Evolutionary conservation across 164 flowering plant genomes (phyloP).

Genomic region (Pachysandra terminalis): DNA sequence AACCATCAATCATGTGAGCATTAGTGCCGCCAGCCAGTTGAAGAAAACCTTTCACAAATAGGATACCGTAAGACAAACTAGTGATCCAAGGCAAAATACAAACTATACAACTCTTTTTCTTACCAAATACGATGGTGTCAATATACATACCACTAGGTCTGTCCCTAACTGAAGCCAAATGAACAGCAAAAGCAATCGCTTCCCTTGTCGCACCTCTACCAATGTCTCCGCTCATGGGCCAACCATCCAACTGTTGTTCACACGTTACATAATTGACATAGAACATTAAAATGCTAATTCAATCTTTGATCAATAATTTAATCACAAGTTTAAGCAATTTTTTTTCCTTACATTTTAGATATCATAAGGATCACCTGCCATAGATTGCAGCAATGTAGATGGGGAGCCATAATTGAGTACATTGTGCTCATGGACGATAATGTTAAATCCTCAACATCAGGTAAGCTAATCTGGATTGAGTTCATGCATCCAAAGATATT

Average conservation of each 20-base stretch:
- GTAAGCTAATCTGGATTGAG: constrained; percentile 73
- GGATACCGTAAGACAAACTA: not conserved
- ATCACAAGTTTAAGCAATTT: constrained; percentile 3
- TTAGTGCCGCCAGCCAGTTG: constrained; percentile 93
- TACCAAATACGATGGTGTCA: not conserved
- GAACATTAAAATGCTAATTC: not conserved
- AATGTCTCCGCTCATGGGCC: constrained; percentile 97
- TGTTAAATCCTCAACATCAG: constrained; percentile 51
- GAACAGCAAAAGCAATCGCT: constrained; percentile 62
- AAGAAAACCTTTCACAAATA: constrained; percentile 57
- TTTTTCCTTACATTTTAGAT: not conserved
- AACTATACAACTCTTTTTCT: too few relatives aligned
- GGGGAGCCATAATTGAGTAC: constrained; percentile 57
- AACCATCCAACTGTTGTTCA: constrained; percentile 72
- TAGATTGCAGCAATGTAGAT: constrained; percentile 58
- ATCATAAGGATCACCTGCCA: constrained; percentile 61
- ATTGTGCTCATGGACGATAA: constrained; percentile 44
- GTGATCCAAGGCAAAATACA: not conserved
- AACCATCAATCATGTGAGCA: constrained; percentile 61
- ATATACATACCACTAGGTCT: constrained; percentile 55
- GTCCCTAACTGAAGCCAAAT: constrained; percentile 42
- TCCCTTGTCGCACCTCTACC: constrained; percentile 85
- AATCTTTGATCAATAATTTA: not conserved
- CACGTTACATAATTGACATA: constrained; percentile 2
- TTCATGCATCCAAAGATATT: not conserved